Evolutionary conservation across 164 flowering plant genomes (phyloP), one percentile per base, ranked within the genome.

Genomic region (Vitis riparia): DNA sequence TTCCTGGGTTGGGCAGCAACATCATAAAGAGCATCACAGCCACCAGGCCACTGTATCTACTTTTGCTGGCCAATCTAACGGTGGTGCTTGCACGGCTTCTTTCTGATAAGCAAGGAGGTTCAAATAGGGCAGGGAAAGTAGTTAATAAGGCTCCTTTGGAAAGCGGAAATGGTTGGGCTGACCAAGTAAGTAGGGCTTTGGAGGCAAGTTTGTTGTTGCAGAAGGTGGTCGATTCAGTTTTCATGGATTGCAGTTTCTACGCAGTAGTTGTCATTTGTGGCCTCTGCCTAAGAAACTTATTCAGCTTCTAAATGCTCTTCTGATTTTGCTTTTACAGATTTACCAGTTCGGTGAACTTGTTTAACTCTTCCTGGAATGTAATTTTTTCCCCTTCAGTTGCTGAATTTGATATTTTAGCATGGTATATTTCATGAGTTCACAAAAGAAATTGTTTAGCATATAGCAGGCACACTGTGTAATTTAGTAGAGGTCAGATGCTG

Each of bases 161-260:
- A 47, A 78, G 73, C 29, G 80, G 53, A 12, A 51, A 68, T 51
- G 85, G 59, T 68, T 75, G 77, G 85, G 78, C 80, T 61, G 84
- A 77, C 48, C 85, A 80, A 61, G 59, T 84, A 0, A 85, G 89
- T 14, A 76, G 75, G 61, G 80, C 83, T 48, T 71, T 91, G 76
- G 95, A 88, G 79, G 27, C 63, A 14, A 87, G 85, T 15, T 60
- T 88, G 71, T 14, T 86, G 68, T 51, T 85, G 76, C 82, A 84
- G 76, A 88, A 78, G 66, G 80, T 83, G 9, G 1, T 78, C 1
- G 81, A 69, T 71, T 85, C 91, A 10, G 67, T 82, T 51, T 81
- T 85, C 75, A 80, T 90, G 87, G 98, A 93, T 77, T 89, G 81
- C 75, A 78, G 92, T 69, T 72, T 91, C 29, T 93, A 86, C 62